Evolutionary conservation across 257 asterid genomes (phyloP).

Genomic region (Plantago elongata): DNA sequence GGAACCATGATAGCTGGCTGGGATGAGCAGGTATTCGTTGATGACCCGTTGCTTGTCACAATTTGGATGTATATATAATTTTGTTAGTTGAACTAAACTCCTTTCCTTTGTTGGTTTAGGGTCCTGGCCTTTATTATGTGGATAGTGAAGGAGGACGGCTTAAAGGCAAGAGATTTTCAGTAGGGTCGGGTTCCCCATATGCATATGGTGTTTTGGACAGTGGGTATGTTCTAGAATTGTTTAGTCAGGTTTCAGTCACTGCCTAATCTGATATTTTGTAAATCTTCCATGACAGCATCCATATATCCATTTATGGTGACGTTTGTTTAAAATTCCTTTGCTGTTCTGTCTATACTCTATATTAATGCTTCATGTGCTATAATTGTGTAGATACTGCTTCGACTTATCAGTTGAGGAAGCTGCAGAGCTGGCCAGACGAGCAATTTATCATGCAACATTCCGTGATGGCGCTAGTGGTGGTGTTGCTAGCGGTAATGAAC

Average conservation of each 20-base stretch:
- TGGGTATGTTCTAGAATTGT: conserved; percentile 48
- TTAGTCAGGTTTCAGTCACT: neutral
- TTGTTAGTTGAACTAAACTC: neutral
- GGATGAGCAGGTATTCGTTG: conserved; percentile 79
- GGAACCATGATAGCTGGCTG: conserved; percentile 99
- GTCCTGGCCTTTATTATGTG: conserved; percentile 89
- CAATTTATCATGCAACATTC: conserved; percentile 83
- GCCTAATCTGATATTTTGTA: neutral
- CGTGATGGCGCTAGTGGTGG: conserved; percentile 97
- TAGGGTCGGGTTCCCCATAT: conserved; percentile 98
- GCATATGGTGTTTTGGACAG: conserved; percentile 93
- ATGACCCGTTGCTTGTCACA: neutral
- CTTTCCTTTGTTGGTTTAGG: conserved; percentile 36
- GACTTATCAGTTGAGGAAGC: conserved; percentile 84
- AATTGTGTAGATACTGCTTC: conserved; percentile 41
- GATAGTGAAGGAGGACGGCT: conserved; percentile 98
- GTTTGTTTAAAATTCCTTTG: neutral
- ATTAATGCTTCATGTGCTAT: neutral
- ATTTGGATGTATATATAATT: neutral
- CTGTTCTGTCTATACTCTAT: neutral
- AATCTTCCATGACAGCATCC: neutral
- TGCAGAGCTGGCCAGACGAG: conserved; percentile 76
- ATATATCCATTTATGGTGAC: neutral
- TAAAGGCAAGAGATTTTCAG: conserved; percentile 90
- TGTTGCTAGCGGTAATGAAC: conserved; percentile 67